Evolutionary conservation across 2,329 filamentous ascomycete species (phyloP), one percentile per base, ranked within the genome.

Genomic region (Neurospora crassa): DNA sequence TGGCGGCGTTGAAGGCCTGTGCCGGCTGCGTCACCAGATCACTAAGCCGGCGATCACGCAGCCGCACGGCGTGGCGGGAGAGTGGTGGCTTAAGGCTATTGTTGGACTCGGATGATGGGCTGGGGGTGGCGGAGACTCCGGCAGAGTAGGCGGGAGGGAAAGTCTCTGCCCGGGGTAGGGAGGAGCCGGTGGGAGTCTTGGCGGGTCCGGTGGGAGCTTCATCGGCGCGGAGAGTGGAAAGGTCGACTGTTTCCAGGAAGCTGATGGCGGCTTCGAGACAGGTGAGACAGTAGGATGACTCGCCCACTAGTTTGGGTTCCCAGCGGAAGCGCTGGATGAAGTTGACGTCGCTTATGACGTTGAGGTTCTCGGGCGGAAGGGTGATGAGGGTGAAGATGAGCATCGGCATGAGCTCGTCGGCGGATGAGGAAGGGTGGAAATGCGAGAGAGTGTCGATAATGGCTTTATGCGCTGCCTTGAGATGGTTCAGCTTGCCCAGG

Each of bases 331-430:
- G 86, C 79, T 98, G 94, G 75, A 98, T 94, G 79, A 98, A 99
- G 76, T 92, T 89, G n/a, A 96, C 84, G 79, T 99, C 96, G 83
- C 95, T 98, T 78, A 97, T 93, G 70, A 94, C 91, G 79, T 94
- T 92, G 68, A 98, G 90, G 42, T 90, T 88, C 80, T 96, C 92
- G 0, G 94, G 92, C 0, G 93, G 91, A 67, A 94, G 91, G 2
- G 94, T 97, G 78, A 99, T 96, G 72, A 99, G 87, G 0, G 94
- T 93, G 82, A 97, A 99, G 73, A 99, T 99, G 74, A 99, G 86
- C 80, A 97, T 97, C 0, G 96, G 96, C 79, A 99, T 90, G 70
- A 99, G 96, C 81, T 98, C 96, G 78, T 99, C 96, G 2, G 96
- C 96, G 0, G 96, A 98, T 0, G 96, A 97, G 0, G 94, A 90